Evolutionary conservation across 108 stramenopile species (phyloP).

Genomic region (Nannochloropsis granulata): DNA sequence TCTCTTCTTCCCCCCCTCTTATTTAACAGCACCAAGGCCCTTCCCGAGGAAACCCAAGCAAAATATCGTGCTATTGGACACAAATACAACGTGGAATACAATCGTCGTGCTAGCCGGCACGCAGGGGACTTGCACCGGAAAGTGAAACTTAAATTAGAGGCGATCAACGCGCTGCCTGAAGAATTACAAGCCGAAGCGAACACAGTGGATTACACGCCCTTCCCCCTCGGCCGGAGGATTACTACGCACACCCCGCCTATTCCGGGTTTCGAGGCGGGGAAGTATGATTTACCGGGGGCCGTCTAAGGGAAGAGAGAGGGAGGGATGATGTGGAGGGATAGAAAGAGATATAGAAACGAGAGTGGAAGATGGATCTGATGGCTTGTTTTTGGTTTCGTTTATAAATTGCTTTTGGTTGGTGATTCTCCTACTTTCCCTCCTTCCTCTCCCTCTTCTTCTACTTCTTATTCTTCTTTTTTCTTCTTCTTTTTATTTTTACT

Average conservation of each 20-base stretch:
- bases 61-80: neutral
- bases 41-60: neutral
- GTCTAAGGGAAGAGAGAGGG: neutral
- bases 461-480: too few species aligned
- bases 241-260: conserved; percentile 12
- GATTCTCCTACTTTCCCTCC: too few species aligned
- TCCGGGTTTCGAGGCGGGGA: conserved; percentile 11
- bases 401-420: too few species aligned
- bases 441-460: too few species aligned
- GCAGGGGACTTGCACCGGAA: conserved; percentile 6
- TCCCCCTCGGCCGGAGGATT: conserved; percentile 7
- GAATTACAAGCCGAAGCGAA: conserved; percentile 7
- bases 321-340: neutral
- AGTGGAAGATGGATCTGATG: too few species aligned
- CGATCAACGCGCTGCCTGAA: conserved; percentile 18
- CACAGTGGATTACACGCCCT: neutral
- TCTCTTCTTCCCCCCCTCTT: neutral
- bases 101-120: neutral
- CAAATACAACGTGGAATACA: neutral
- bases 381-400: too few species aligned
- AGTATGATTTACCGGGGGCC: neutral
- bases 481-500: too few species aligned
- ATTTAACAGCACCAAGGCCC: neutral
- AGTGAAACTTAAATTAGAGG: conserved; percentile 21
- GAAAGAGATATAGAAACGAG: too few species aligned